Base-by-base conservation (phyloP, 2,329 filamentous ascomycete species). In the Trichoderma breve region DNA sequence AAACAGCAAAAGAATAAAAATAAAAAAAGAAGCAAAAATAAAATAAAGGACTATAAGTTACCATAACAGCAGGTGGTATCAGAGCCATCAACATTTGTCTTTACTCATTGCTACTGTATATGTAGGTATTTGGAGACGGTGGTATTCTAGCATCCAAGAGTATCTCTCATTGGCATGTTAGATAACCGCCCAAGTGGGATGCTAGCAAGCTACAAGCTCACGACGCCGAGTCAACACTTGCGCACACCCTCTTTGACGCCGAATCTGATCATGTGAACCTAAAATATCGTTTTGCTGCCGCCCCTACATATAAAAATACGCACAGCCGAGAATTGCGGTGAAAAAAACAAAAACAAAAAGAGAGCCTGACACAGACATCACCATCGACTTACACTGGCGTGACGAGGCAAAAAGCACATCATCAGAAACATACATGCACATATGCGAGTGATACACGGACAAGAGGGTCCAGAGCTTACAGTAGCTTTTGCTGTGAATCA, bases 241-340 rank as follows among this genome's bases (percentile, higher is more conserved):
- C 15, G 58, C 34, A 62, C 63, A 24, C 63, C 30, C 28, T 24
- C 62, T 39, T 63, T 51, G 26, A n/a, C 62, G 28, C 43, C 43
- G 32, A 55, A 36, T 43, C 21, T 15, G 64, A 26, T 67, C 64
- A 67, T 67, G 64, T 67, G 64, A 26, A 57, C 64, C 18, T 57
- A 30, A 67, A 57, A 39, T 34, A 55, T 66, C 63, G 28, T 36
- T 64, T 4, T 47, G 3, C 30, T 26, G 9, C 62, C 18, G 53
- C 32, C 43, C 63, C 63, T 66, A 66, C 63, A 66, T 53, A 53
- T 34, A 24, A 53, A 32, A 53, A 53, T 36, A 24, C 32, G 43
- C 30, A 55, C 43, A 26, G 51, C n/a, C 47, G 30, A 55, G 43
- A 66, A 55, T 55, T 55, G 43, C 63, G 63, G 63, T 66, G 63